A percentile compares a stretch with the other conserved stretches of the same genome.
Evolutionary conservation across 2,329 filamentous ascomycete genomes (phyloP).

Genomic region (Aspergillus ustus): DNA sequence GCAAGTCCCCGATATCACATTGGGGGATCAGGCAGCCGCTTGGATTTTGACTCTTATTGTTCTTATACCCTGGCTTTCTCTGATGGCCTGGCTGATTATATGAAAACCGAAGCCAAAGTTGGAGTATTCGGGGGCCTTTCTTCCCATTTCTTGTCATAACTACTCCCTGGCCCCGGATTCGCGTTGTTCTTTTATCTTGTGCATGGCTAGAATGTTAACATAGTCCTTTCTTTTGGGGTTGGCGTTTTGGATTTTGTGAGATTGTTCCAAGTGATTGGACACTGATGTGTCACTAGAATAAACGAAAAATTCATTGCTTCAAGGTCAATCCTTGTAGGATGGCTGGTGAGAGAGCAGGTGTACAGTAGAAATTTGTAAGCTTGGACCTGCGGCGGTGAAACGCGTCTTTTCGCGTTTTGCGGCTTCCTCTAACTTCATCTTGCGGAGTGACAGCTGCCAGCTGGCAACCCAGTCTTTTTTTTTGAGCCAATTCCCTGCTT

Average conservation of each 20-base stretch:
- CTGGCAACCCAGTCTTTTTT: background rate
- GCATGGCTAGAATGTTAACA: background rate
- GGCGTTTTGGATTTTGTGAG: background rate
- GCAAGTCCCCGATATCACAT: slow-evolving; percentile 32
- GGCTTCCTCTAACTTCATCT: background rate
- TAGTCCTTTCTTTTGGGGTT: background rate
- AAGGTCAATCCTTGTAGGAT: background rate
- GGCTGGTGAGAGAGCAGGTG: too few relatives aligned
- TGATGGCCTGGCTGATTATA: slow-evolving; percentile 37
- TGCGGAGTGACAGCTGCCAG: background rate
- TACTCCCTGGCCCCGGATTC: background rate
- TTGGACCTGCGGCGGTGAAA: background rate
- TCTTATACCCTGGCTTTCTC: slow-evolving; percentile 31
- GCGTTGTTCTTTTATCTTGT: background rate
- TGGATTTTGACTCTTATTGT: slow-evolving; percentile 40
- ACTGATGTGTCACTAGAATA: background rate
- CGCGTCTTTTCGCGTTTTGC: background rate
- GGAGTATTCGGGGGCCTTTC: background rate
- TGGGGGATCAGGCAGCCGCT: slow-evolving; percentile 44
- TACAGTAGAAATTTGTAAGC: background rate
- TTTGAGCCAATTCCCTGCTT: background rate
- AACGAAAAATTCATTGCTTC: background rate
- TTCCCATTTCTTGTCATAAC: background rate
- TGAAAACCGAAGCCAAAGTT: slow-evolving; percentile 22
- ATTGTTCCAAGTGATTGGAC: background rate